Conservation (phyloP, 345 rosid genomes). For the Pugionium dolabratum region DNA sequence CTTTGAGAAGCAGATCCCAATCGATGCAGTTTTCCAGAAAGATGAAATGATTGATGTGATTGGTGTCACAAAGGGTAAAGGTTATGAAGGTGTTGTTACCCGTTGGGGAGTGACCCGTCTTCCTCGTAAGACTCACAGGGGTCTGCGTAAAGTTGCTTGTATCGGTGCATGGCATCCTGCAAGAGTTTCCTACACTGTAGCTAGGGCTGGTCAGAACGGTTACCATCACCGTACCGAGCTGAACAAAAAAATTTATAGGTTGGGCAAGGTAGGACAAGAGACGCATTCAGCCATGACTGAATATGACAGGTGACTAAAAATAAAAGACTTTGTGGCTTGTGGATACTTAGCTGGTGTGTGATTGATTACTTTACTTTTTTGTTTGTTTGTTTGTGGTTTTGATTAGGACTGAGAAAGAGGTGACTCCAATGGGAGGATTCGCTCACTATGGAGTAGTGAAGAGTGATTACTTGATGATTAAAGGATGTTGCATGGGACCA, state of each 20-base stretch:
- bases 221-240: conserved; percentile 90
- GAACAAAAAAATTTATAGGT: conserved; percentile 82
- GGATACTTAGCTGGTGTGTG: too few species aligned
- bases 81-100: conserved; percentile 88
- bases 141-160: conserved; percentile 94
- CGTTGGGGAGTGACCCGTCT: conserved; percentile 95
- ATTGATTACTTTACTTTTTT: too few species aligned
- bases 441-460: conserved; percentile 86
- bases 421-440: conserved; percentile 89
- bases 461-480: conserved; percentile 74
- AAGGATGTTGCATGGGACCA: conserved; percentile 87
- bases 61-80: conserved; percentile 89
- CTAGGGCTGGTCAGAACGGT: conserved; percentile 97
- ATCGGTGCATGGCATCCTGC: conserved; percentile 98
- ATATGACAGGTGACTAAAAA: conserved; percentile 57
- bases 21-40: conserved; percentile 80
- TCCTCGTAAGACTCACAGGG: conserved; percentile 89
- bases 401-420: conserved; percentile 79
- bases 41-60: conserved; percentile 87
- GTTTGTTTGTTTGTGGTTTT: background rate
- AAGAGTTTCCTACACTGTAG: conserved; percentile 88
- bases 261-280: conserved; percentile 70
- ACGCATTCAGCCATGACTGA: conserved; percentile 69
- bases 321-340: too few species aligned
- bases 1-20: conserved; percentile 82